Base-by-base conservation (phyloP, 768 basidiomycete genomes). In the Crucibulum laeve region DNA sequence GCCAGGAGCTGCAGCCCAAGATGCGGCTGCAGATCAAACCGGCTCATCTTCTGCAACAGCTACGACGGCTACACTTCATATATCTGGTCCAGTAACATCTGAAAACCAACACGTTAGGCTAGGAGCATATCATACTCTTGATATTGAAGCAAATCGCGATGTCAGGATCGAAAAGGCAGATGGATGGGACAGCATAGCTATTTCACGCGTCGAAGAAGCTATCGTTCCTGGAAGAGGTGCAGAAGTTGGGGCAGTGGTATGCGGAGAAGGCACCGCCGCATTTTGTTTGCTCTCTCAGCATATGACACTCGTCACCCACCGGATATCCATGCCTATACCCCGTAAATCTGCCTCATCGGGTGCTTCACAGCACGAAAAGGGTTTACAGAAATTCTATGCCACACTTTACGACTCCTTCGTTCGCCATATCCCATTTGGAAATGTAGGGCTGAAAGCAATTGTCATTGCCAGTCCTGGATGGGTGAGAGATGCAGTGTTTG, bases 401-500 rank as follows among this genome's bases (percentile, higher is more conserved):
- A 79, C 82, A 10, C 64, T 98, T 2, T 98, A 89, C 57, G 80
- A 91, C 19, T 80, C 90, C 0, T 89, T 98, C 53, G 61, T 91
- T 4, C 79, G 95, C 14, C 91, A 97, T 59, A 87, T 99, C 50
- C 94, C 96, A 3, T 96, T 83, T 54, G 68, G 77, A 17, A 81
- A 76, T 48, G 74, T 72, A 1, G 72, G 76, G 24, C 70, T 98
- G 33, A 85, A 85, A 34, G 95, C 88, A 2, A 90, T 99, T 55
- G 90, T 99, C 37, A 87, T 99, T 56, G 96, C 96, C 4, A 93
- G 90, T 52, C 96, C 96, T 5, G 96, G 96, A 0, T 99, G 97
- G 84, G 85, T 93, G 5, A 77, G 87, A 55, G 96, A 99, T 53
- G 71, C 85, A 0, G 87, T 97, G 5, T 83, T 82, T 57, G 87